These are phyloP conservation scores for Funneliformis caledonium DNA, from an alignment of 371 early-diverging fungal species.

Conservation along the genomic window DNA sequence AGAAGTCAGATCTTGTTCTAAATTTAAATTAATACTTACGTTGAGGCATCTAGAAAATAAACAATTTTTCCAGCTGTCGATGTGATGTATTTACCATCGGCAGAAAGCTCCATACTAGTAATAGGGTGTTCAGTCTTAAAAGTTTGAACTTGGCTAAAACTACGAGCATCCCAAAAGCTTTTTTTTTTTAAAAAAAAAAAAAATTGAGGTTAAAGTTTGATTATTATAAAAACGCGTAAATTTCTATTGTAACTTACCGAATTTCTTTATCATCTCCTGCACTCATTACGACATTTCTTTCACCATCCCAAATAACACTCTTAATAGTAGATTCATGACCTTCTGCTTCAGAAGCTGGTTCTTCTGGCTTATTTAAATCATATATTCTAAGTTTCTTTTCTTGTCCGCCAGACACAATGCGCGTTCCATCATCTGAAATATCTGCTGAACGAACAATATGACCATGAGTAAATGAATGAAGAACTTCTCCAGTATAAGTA, in stretches of 20 bases:
- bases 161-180: constrained; percentile 77
- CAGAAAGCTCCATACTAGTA: constrained; percentile 71
- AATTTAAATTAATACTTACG: constrained; percentile 48
- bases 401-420: constrained; percentile 79
- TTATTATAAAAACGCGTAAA: background rate
- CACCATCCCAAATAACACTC: constrained; percentile 73
- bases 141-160: constrained; percentile 60
- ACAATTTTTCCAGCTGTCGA: constrained; percentile 78
- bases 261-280: constrained; percentile 68
- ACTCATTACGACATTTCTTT: constrained; percentile 59
- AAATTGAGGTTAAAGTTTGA: background rate
- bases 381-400: constrained; percentile 81
- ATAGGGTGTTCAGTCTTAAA: constrained; percentile 66
- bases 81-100: constrained; percentile 69
- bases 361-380: constrained; percentile 73
- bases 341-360: constrained; percentile 55
- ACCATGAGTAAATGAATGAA: constrained; percentile 71
- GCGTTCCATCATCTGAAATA: constrained; percentile 68
- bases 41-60: constrained; percentile 73
- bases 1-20: background rate
- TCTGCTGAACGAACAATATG: constrained; percentile 87
- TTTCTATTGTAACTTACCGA: constrained; percentile 45
- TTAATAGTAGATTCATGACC: constrained; percentile 70
- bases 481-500: constrained; percentile 71
- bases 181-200: background rate